phyloP scores from a whole-genome alignment of 345 rosid species.

The Citrus mangshanensis region DNA sequence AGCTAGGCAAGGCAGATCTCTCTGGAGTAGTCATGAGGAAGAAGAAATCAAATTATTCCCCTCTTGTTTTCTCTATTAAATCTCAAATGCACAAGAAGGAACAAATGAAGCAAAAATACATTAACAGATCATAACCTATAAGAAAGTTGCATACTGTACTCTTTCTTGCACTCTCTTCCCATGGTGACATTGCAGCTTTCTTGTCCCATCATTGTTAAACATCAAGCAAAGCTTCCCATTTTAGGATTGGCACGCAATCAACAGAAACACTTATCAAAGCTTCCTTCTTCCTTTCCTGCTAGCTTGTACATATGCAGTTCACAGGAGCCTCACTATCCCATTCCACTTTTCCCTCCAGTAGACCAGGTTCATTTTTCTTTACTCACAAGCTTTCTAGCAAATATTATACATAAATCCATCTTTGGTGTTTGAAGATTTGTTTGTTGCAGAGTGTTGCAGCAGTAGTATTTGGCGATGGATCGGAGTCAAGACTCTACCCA shows the following conservation, averaged over 20 bases:
- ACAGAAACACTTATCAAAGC: slow-evolving; percentile 12
- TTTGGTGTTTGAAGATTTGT: not conserved
- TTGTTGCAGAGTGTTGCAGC: slow-evolving; percentile 66
- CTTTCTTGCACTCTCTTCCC: not conserved
- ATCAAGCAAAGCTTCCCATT: slow-evolving; percentile 18
- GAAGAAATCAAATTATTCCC: slow-evolving; percentile 43
- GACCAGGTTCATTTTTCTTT: slow-evolving; percentile 40
- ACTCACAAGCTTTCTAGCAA: not conserved
- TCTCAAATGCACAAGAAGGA: not conserved
- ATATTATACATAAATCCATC: not conserved
- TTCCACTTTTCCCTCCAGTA: slow-evolving; percentile 28
- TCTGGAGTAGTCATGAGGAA: slow-evolving; percentile 22
- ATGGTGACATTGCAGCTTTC: slow-evolving; percentile 29
- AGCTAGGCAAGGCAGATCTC: slow-evolving; percentile 15
- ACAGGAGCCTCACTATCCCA: slow-evolving; percentile 28
- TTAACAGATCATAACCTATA: not conserved
- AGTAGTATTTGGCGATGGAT: slow-evolving; percentile 73
- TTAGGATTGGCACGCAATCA: slow-evolving; percentile 8
- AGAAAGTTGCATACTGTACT: not conserved
- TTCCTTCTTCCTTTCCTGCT: slow-evolving; percentile 13
- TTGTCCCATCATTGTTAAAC: slow-evolving; percentile 6
- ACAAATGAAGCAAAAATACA: not conserved
- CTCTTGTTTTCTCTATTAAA: slow-evolving; percentile 23
- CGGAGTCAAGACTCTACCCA: slow-evolving; percentile 65
- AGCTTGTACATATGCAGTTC: slow-evolving; percentile 23